Evolutionary conservation across 1,284 basidiomycete species (phyloP), one percentile per base, ranked within the genome.

Genomic region (Earliella scabrosa): DNA sequence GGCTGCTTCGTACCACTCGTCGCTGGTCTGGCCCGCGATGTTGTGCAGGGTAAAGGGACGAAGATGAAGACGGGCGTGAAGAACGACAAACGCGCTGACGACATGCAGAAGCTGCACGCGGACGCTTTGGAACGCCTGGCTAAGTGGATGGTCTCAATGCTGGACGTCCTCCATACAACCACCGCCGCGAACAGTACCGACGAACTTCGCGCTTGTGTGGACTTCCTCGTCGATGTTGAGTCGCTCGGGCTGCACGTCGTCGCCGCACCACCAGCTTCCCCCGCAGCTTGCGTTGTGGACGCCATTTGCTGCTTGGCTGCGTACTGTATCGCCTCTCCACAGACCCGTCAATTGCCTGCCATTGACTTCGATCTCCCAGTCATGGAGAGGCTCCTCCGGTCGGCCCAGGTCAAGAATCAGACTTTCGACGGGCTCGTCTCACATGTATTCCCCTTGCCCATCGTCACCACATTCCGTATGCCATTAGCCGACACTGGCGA

Each of bases 261-360:
- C 14, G 18, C 49, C 9, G 57, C 49, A 2, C 38, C 52, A 4
- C 50, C 55, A 3, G 27, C 54, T 18, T 57, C 56, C 23, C 54
- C 52, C n/a, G 40, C 27, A 14, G 48, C 58, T 2, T 61, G 51
- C n/a, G 52, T 64, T 2, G 52, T 67, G 3, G 71, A 76, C 46
- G 66, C 70, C 4, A 60, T 77, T 18, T 62, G 64, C 1, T 63
- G 66, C 36, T 62, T 77, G 21, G 52, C 71, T 10, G 64, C 67
- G 3, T 69, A 68, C 48, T 68, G 69, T 35, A 56, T 72, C 21
- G 52, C 68, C 8, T 53, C 67, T 2, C 46, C 55, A 6, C 34
- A 50, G 13, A 26, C 65, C 31, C 34, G 39, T 40, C 16, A 61
- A 27, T 31, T 63, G 46, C 50, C 50, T 49, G 59, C 49, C 20